Evolutionary conservation across 2,329 filamentous ascomycete genomes (phyloP), one percentile per base, ranked within the genome.

Genomic region (Domatiomyces catenatus): DNA sequence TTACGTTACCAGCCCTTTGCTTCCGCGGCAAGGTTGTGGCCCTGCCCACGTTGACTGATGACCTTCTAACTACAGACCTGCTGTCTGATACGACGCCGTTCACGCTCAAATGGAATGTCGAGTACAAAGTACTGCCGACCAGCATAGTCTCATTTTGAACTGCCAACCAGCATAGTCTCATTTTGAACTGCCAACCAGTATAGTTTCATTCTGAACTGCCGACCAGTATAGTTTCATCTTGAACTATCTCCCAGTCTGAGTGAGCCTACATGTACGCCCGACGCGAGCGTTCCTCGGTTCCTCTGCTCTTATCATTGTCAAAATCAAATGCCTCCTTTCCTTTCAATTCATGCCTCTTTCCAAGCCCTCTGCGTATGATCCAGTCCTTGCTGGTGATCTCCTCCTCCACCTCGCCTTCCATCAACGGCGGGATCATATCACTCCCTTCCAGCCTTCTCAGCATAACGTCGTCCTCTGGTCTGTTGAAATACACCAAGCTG

Each of bases 401-500:
- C 47, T 68, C 64, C 47, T 68, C 66, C 2, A 58, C 56, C 18
- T 61, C 60, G 5, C 56, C 63, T 8, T 60, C 56, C 12, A 56
- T 59, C 22, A 68, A 52, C 1, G 57, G 54, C 28, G 66, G 65
- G 50, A 69, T 67, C 8, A 56, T 55, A 45, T 59, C 50, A 46
- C 65, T 64, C 0, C 65, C 65, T 7, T 66, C 61, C 51, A 71
- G 47, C 42, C 66, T 60, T 52, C 63, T 68, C 58, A 75, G 55
- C 19, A 69, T 48, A 15, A 75, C 68, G 20, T 70, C 64, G 61
- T 75, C 69, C 57, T 65, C 70, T 2, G 74, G 74, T 54, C 75
- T 60, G 24, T 67, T 64, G 60, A 78, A 78, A 57, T 77, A 77
- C 8, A 77, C 75, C 18, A 78, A 55, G 61, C 73, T 76, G 58